Percentiles rank a stretch among this genome's conserved stretches.
These are phyloP conservation scores for Neltuma alba DNA, from an alignment of 306 rosid genomes.

Conservation along the genomic window DNA sequence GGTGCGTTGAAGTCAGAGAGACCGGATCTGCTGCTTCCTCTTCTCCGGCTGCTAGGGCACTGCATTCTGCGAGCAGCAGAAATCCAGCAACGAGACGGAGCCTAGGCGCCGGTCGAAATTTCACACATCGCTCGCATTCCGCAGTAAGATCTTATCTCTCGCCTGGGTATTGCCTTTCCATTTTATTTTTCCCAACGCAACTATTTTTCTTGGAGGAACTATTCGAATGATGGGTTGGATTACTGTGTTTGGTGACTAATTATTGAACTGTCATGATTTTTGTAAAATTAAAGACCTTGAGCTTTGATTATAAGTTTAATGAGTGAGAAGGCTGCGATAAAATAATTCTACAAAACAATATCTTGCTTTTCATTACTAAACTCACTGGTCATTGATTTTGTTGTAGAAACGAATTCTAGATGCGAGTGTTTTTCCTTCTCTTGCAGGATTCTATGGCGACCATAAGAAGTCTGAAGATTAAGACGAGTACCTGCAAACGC, in stretches of 20 bases:
- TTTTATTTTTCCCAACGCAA: background rate
- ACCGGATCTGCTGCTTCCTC: background rate
- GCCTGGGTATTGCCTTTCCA: background rate
- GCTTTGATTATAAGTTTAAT: background rate
- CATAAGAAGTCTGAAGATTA: constrained; percentile 69
- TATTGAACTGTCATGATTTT: background rate
- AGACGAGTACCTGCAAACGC: constrained; percentile 83
- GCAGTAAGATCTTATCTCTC: background rate
- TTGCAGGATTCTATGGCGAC: constrained; percentile 56
- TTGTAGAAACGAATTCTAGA: constrained; percentile 9
- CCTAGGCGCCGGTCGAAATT: background rate
- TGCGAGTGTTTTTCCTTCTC: background rate
- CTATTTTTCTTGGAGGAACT: background rate
- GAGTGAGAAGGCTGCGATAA: background rate
- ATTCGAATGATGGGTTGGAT: background rate
- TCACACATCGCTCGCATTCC: background rate
- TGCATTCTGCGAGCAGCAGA: background rate
- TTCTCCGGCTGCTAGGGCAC: constrained; percentile 25
- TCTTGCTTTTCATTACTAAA: background rate
- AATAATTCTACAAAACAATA: background rate
- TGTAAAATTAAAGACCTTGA: background rate
- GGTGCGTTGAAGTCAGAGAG: background rate
- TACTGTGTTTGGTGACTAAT: background rate
- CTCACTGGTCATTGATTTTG: background rate
- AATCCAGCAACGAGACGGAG: constrained; percentile 1